Percentiles rank a stretch among this genome's conserved stretches.
These are phyloP conservation scores for Huntiella omanensis DNA, from an alignment of 2,329 filamentous ascomycete species.

Conservation along the genomic window DNA sequence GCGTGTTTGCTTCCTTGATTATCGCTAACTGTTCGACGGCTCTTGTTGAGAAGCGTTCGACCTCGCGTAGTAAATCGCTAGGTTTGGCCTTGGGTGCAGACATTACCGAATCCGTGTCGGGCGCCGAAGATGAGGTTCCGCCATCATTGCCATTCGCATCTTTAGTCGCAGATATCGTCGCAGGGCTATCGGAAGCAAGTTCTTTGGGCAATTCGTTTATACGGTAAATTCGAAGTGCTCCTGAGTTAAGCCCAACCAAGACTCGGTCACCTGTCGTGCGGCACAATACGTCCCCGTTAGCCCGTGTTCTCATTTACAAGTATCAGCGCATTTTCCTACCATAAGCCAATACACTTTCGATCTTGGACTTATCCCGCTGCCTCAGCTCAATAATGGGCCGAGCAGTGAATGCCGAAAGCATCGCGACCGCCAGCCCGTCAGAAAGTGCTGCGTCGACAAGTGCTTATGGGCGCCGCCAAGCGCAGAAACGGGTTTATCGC, in stretches of 20 bases:
- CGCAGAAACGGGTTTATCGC: no score
- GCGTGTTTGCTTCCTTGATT: slow-evolving; percentile 82
- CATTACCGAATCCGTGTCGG: not conserved
- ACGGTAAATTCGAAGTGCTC: slow-evolving; percentile 75
- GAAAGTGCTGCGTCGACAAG: no score
- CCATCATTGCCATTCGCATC: not conserved
- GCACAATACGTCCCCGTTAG: no score
- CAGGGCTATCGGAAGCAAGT: slow-evolving; percentile 12
- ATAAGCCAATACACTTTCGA: slow-evolving; percentile 86
- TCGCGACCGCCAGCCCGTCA: slow-evolving; percentile 32
- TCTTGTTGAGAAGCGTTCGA: slow-evolving; percentile 83
- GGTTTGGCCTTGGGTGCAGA: slow-evolving; percentile 24
- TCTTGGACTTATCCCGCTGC: slow-evolving; percentile 86
- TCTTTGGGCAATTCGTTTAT: slow-evolving; percentile 45
- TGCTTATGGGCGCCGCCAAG: no score
- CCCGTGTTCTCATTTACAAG: no score
- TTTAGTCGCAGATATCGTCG: not conserved
- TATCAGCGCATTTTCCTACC: slow-evolving; percentile 28
- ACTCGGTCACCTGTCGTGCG: slow-evolving; percentile 54
- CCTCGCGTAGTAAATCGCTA: slow-evolving; percentile 73
- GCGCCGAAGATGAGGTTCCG: slow-evolving; percentile 1
- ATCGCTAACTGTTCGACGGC: slow-evolving; percentile 86
- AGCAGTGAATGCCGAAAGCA: slow-evolving; percentile 96
- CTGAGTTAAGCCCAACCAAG: slow-evolving; percentile 79
- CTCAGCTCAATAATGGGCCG: slow-evolving; percentile 93